These are phyloP conservation scores for Lodderomyces margitis DNA, from an alignment of 1,139 yeast genomes.

Conservation along the genomic window DNA sequence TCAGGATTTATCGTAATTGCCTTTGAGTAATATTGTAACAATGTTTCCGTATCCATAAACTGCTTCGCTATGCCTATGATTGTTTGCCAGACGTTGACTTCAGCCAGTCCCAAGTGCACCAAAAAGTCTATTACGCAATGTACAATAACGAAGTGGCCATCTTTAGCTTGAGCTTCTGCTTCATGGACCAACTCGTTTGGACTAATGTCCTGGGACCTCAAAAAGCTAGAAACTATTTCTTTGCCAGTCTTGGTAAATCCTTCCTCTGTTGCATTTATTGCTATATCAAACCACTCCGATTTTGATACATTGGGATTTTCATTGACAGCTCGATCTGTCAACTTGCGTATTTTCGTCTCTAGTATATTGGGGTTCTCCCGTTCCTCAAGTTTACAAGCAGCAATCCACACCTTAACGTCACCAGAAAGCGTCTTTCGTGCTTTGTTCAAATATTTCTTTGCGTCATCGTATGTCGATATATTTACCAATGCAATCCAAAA, in stretches of 20 bases:
- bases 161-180: constrained; percentile 35
- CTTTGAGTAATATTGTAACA: constrained; percentile 52
- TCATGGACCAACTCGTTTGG: constrained; percentile 24
- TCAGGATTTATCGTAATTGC: constrained; percentile 50
- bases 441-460: constrained; percentile 51
- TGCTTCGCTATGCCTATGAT: constrained; percentile 47
- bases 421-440: constrained; percentile 58
- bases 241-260: constrained; percentile 35
- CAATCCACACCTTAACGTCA: constrained; percentile 64
- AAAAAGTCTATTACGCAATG: constrained; percentile 48
- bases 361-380: constrained; percentile 32
- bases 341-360: constrained; percentile 36
- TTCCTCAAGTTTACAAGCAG: constrained; percentile 73
- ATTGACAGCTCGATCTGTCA: constrained; percentile 54
- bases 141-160: constrained; percentile 35
- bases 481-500: constrained; percentile 60
- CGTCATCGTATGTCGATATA: constrained; percentile 44
- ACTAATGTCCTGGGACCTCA: constrained; percentile 21
- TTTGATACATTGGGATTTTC: constrained; percentile 20
- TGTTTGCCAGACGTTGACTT: constrained; percentile 54
- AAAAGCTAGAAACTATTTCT: constrained; percentile 32
- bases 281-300: constrained; percentile 46
- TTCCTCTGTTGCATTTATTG: constrained; percentile 36
- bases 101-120: constrained; percentile 46
- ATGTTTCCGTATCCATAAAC: constrained; percentile 21